Evolutionary conservation across 805 yeast genomes (phyloP).

Genomic region (Candida yuanshanica): DNA sequence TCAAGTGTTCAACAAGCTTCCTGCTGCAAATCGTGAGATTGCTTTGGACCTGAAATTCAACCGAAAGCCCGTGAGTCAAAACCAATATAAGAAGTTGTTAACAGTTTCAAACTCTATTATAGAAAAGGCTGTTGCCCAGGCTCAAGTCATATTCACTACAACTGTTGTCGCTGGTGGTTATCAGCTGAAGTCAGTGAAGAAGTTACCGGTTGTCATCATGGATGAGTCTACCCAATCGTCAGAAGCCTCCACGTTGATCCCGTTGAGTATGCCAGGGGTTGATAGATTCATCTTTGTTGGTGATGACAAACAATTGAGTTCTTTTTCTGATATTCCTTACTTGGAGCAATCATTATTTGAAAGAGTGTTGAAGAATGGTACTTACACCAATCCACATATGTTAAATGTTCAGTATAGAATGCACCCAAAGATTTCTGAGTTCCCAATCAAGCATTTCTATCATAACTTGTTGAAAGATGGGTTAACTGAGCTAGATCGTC

Average conservation of each 20-base stretch:
- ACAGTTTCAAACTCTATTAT: slow-evolving; percentile 39
- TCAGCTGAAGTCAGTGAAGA: slow-evolving; percentile 50
- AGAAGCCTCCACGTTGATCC: slow-evolving; percentile 66
- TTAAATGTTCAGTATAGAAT: slow-evolving; percentile 64
- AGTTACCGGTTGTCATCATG: slow-evolving; percentile 51
- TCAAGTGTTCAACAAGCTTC: slow-evolving; percentile 45
- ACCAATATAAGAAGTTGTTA: slow-evolving; percentile 45
- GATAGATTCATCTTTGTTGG: slow-evolving; percentile 67
- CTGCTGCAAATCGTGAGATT: slow-evolving; percentile 38
- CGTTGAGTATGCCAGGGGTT: slow-evolving; percentile 63
- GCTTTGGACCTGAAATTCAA: slow-evolving; percentile 38
- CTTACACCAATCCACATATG: slow-evolving; percentile 58
- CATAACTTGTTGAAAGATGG: slow-evolving; percentile 50
- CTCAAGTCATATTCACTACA: slow-evolving; percentile 66
- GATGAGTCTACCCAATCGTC: slow-evolving; percentile 78
- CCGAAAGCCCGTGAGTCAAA: slow-evolving; percentile 37
- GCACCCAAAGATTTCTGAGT: slow-evolving; percentile 59
- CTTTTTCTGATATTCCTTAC: slow-evolving; percentile 63
- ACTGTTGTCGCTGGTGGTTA: slow-evolving; percentile 69
- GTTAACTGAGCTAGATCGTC: slow-evolving; percentile 46
- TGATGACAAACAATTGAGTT: slow-evolving; percentile 69
- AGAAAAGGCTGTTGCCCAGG: slow-evolving; percentile 51
- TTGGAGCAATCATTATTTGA: slow-evolving; percentile 65
- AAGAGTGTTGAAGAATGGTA: slow-evolving; percentile 56
- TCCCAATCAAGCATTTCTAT: slow-evolving; percentile 50